Percentiles rank a stretch among this genome's conserved stretches.
Evolutionary conservation across 257 asterid species (phyloP).

Genomic region (Nicotiana undulata): DNA sequence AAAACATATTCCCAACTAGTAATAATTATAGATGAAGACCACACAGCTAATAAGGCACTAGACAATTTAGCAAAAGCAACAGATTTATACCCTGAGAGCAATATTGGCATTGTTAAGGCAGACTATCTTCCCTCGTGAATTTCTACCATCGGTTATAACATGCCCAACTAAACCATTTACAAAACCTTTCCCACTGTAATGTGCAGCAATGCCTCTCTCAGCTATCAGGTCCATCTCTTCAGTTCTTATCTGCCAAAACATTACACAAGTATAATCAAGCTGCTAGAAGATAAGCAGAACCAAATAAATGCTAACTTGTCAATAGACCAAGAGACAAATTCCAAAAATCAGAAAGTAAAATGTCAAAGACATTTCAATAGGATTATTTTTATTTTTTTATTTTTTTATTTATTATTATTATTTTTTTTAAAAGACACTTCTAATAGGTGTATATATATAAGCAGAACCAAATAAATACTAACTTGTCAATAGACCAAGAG

Average conservation of each 20-base stretch:
- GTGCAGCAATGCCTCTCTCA: conserved; percentile 92
- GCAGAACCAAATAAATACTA: background rate
- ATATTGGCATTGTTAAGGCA: conserved; percentile 85
- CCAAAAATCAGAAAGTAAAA: background rate
- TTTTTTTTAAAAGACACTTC: background rate
- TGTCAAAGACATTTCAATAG: background rate
- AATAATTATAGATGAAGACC: background rate
- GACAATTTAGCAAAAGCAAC: conserved; percentile 12
- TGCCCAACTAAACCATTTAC: conserved; percentile 84
- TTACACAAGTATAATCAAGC: background rate
- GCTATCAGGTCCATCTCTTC: conserved; percentile 95
- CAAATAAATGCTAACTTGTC: background rate
- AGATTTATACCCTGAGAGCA: conserved; percentile 69
- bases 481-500: background rate
- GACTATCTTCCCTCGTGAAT: conserved; percentile 49
- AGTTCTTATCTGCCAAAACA: conserved; percentile 65
- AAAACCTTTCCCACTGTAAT: conserved; percentile 74
- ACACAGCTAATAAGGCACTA: background rate
- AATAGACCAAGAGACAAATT: background rate
- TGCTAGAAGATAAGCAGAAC: background rate
- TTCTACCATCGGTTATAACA: conserved; percentile 41
- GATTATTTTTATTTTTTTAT: background rate
- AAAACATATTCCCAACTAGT: background rate
- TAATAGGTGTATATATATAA: background rate
- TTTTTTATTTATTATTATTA: no score